These are phyloP conservation scores for Zalaria sp. DNA, from an alignment of 2,329 filamentous ascomycete genomes.

Conservation along the genomic window DNA sequence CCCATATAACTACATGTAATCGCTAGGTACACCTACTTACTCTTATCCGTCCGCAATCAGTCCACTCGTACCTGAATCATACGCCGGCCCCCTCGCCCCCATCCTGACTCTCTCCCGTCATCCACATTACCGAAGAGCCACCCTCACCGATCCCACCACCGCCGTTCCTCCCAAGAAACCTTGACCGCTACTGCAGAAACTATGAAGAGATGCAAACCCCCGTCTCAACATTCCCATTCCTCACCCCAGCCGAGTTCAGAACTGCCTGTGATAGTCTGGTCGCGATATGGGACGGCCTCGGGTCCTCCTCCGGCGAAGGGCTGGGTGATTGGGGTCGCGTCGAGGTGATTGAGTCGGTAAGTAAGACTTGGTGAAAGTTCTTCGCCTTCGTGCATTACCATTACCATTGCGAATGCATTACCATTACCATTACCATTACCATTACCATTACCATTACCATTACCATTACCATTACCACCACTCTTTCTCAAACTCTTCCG, in stretches of 20 bases:
- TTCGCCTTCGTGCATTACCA: background rate
- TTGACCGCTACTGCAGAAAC: background rate
- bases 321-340: background rate
- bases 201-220: background rate
- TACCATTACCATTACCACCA: background rate
- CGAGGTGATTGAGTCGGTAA: background rate
- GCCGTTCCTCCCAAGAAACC: background rate
- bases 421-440: background rate
- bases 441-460: background rate
- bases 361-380: too few relatives aligned
- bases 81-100: too few relatives aligned
- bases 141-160: background rate
- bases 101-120: too few relatives aligned
- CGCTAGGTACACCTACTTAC: too few relatives aligned
- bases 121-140: background rate
- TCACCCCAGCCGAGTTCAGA: constrained; percentile 16
- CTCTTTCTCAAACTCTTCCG: too few relatives aligned
- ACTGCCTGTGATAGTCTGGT: constrained; percentile 12
- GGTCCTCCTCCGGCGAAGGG: background rate
- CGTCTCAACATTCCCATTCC: constrained; percentile 13
- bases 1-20: too few relatives aligned
- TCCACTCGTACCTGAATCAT: too few relatives aligned
- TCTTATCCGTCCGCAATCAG: too few relatives aligned
- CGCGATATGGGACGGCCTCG: background rate
- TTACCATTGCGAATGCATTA: constrained; percentile 9